Base-by-base conservation (phyloP, 768 basidiomycete species). In the Hygrophorus pudorinus region DNA sequence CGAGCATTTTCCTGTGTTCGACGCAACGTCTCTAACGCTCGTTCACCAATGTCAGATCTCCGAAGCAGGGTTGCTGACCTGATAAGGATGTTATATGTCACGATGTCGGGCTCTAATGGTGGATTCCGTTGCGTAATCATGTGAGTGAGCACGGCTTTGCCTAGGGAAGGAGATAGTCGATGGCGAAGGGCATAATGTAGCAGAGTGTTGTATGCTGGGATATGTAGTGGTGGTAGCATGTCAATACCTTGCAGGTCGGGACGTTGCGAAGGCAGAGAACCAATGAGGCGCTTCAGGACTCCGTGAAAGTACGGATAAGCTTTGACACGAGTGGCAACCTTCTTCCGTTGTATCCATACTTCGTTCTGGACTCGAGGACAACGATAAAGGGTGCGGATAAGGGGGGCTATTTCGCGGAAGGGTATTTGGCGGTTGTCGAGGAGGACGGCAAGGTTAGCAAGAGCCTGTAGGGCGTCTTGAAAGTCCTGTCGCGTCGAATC, bases 161-260 rank as follows among this genome's bases (percentile, higher is more conserved):
- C 81, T 18, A 75, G 62, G 1, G 53, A 46, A 13, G 71, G 59
- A 4, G 79, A 79, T 32, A 67, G 60, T n/a, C 72, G 70, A 51
- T 82, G 71, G 6, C 73, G 73, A 29, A 89, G 66, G 3, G 78
- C 65, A 56, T 85, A 87, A 48, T 81, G 70, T 3, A 88, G 51
- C 20, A 89, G 70, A 0, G 75, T 53, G 55, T 85, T 82, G 59
- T 78, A 82, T 1, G 70, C 61, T 16, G 61, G 56, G 8, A 66
- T 46, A 33, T 66, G 61, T 5, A 77, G 53, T 0, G 58, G 56
- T 14, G 64, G 68, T 31, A 62, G 55, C 40, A 52, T 45, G 37
- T 29, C 35, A 33, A 5, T 30, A 32, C 24, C 36, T 18, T 31
- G 35, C 20, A 16, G 41, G n/a, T 39, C 18, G 42, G 47, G 29